Percentiles rank a stretch among this genome's conserved stretches.
Conservation (phyloP, 1,139 yeast genomes). For the Spencermartinsiella ligniputridi region DNA sequence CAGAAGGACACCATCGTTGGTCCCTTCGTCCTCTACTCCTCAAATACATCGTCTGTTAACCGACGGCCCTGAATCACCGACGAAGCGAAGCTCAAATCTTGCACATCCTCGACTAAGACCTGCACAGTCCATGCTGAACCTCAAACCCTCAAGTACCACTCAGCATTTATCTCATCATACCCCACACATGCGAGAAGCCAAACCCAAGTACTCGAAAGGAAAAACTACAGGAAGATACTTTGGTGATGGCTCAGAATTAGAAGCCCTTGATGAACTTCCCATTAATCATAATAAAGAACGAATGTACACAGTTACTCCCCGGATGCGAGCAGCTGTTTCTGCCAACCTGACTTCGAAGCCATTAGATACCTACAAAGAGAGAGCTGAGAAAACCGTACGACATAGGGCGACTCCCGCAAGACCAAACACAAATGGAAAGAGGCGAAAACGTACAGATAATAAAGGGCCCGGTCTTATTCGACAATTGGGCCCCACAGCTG, state of each 20-base stretch:
- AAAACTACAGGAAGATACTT: conserved; percentile 18
- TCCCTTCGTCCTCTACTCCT: not conserved
- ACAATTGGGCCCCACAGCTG: conserved; percentile 31
- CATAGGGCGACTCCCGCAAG: not conserved
- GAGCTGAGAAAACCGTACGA: conserved; percentile 9
- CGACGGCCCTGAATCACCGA: not conserved
- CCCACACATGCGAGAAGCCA: conserved; percentile 8
- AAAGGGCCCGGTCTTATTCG: conserved; percentile 33
- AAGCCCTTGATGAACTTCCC: conserved; percentile 31
- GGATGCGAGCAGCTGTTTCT: conserved; percentile 8
- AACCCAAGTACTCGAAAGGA: conserved; percentile 16
- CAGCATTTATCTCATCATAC: conserved; percentile 3
- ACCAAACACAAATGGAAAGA: not conserved
- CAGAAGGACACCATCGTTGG: not conserved
- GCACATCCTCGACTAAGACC: conserved; percentile 14
- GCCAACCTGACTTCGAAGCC: conserved; percentile 10
- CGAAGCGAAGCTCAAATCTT: not conserved
- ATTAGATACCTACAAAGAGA: conserved; percentile 18
- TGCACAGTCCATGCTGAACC: conserved; percentile 21
- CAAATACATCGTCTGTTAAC: not conserved
- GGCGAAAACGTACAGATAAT: conserved; percentile 5
- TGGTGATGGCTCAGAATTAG: conserved; percentile 35
- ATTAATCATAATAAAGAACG: conserved; percentile 20
- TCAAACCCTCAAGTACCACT: conserved; percentile 4
- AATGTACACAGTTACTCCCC: conserved; percentile 18